Percentiles rank a stretch among this genome's conserved stretches.
phyloP scores from a whole-genome alignment of 192 early-diverging fungal genomes.

The Backusella circina region DNA sequence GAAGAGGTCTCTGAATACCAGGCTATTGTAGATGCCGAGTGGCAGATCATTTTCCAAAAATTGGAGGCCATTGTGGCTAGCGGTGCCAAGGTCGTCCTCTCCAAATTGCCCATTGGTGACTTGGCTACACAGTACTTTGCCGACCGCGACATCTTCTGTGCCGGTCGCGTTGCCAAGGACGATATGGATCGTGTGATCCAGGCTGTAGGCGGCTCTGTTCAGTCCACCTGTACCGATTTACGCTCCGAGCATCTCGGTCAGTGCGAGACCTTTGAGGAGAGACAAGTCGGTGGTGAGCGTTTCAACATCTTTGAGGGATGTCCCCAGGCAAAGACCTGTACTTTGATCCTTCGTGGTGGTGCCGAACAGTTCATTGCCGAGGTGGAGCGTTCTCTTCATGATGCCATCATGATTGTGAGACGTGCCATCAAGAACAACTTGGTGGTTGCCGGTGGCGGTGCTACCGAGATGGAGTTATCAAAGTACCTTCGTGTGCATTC shows the following conservation, averaged over 20 bases:
- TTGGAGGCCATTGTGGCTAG: constrained; percentile 91
- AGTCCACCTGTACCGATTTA: constrained; percentile 90
- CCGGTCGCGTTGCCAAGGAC: constrained; percentile 91
- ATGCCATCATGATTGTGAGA: constrained; percentile 99
- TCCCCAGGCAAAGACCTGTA: constrained; percentile 91
- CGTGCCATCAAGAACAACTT: constrained; percentile 95
- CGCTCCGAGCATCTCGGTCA: constrained; percentile 77
- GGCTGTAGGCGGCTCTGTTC: constrained; percentile 91
- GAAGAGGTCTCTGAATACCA: constrained; percentile 97
- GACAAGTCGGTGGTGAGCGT: constrained; percentile 94
- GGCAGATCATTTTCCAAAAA: constrained; percentile 99
- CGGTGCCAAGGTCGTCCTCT: constrained; percentile 96
- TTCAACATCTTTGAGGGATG: constrained; percentile 97
- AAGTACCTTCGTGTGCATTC: constrained; percentile 91
- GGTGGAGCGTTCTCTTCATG: constrained; percentile 95
- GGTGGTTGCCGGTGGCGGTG: constrained; percentile 97
- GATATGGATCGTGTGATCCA: constrained; percentile 92
- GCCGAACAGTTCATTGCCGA: constrained; percentile 99
- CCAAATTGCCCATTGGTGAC: constrained; percentile 97
- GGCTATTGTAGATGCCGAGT: constrained; percentile 98
- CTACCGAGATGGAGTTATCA: constrained; percentile 97
- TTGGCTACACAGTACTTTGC: constrained; percentile 99
- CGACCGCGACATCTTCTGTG: constrained; percentile 98
- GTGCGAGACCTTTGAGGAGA: constrained; percentile 92
- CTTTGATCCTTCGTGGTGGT: constrained; percentile 92